These are phyloP conservation scores for Aulographum hederae DNA, from an alignment of 2,329 filamentous ascomycete genomes.

Conservation along the genomic window DNA sequence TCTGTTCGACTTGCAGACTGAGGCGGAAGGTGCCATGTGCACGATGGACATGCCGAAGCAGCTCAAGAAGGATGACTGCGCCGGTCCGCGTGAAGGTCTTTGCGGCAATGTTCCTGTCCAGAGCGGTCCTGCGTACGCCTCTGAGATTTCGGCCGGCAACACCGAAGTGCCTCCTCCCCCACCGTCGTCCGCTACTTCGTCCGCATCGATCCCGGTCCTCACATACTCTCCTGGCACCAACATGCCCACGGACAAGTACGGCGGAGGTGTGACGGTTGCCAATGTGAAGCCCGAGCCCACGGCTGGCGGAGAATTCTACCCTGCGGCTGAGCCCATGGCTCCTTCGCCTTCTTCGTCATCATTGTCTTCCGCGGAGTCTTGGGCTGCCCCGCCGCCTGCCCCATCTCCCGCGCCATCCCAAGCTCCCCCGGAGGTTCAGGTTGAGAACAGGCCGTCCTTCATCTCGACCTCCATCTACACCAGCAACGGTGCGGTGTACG, in stretches of 20 bases:
- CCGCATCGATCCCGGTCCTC: conserved; percentile 14
- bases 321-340: conserved; percentile 3
- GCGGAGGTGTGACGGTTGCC: conserved; percentile 16
- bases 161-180: conserved; percentile 9
- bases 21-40: conserved; percentile 38
- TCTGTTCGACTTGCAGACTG: conserved; percentile 51
- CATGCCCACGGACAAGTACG: conserved; percentile 14
- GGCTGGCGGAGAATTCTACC: background rate
- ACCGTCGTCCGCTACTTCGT: conserved; percentile 6
- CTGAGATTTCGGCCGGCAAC: conserved; percentile 9
- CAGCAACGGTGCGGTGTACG: conserved; percentile 22
- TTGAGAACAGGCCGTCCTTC: conserved; percentile 9
- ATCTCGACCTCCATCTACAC: conserved; percentile 24
- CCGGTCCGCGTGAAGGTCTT: conserved; percentile 36
- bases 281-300: conserved; percentile 4
- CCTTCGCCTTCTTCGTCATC: conserved; percentile 1
- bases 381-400: conserved; percentile 8
- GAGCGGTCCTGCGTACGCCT: conserved; percentile 24
- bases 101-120: conserved; percentile 45
- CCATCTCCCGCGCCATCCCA: conserved; percentile 12
- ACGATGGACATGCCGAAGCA: conserved; percentile 37
- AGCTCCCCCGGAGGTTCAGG: conserved; percentile 5
- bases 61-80: conserved; percentile 41
- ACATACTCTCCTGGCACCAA: conserved; percentile 14
- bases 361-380: conserved; percentile 2